Evolutionary conservation across 352 stramenopile species (phyloP).

Genomic region (Phytophthora sp.): DNA sequence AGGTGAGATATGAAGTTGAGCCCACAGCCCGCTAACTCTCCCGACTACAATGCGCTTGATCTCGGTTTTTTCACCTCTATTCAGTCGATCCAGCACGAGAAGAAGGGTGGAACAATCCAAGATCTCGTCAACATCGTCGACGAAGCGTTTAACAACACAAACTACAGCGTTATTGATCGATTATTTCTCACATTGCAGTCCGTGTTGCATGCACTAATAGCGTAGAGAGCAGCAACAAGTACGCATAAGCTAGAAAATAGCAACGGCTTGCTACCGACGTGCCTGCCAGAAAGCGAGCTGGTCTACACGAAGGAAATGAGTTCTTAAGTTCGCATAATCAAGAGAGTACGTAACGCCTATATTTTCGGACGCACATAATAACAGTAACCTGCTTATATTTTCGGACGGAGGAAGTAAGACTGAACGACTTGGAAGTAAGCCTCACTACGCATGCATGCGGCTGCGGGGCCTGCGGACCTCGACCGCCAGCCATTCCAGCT

Average conservation of each 20-base stretch:
- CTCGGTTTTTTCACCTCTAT: neutral
- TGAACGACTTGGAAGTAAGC: too few relatives aligned
- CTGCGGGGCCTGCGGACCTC: too few relatives aligned
- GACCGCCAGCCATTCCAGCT: too few relatives aligned
- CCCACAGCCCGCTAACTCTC: neutral
- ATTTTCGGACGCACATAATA: neutral
- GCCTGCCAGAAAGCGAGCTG: neutral
- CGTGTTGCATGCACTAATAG: neutral
- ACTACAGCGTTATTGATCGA: neutral
- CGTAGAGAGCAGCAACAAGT: neutral
- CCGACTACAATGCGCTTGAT: too few relatives aligned
- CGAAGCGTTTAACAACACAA: neutral
- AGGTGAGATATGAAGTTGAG: neutral
- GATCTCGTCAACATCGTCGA: neutral
- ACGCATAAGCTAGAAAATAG: neutral
- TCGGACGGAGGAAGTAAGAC: neutral
- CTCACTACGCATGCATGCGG: too few relatives aligned
- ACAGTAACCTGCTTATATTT: too few relatives aligned
- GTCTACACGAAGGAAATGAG: neutral
- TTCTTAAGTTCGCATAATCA: neutral
- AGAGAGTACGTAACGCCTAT: neutral
- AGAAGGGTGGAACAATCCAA: neutral
- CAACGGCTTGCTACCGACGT: neutral
- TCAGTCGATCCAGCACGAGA: neutral
- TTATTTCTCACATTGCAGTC: neutral